Percentiles rank a stretch among this genome's conserved stretches.
Conservation (phyloP, 2,329 filamentous ascomycete species). For the Lasiodiplodia theobromae region DNA sequence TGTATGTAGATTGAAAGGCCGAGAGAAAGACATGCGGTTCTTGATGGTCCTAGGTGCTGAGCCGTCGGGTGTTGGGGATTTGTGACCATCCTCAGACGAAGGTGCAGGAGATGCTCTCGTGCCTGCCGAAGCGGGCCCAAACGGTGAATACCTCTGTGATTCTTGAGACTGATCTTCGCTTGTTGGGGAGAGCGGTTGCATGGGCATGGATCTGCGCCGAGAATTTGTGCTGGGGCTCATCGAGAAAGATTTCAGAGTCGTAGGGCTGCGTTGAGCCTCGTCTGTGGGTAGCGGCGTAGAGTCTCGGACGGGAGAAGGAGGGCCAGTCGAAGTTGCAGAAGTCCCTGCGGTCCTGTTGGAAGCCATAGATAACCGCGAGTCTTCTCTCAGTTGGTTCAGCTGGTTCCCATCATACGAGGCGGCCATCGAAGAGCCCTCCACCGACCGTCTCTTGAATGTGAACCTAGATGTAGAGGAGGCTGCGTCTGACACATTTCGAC, state of each 20-base stretch:
- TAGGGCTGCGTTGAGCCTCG: conserved; percentile 40
- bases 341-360: conserved; percentile 46
- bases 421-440: conserved; percentile 44
- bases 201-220: conserved; percentile 48
- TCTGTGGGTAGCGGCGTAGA: conserved; percentile 37
- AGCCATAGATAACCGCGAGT: conserved; percentile 47
- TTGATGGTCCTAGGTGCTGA: conserved; percentile 12
- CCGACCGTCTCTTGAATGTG: conserved; percentile 41
- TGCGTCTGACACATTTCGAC: conserved; percentile 40
- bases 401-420: conserved; percentile 45
- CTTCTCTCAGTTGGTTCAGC: conserved; percentile 47
- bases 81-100: neutral
- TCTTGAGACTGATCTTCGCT: neutral
- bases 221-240: conserved; percentile 43
- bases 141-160: conserved; percentile 9
- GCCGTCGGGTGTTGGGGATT: conserved; percentile 10
- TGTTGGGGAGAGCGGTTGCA: conserved; percentile 37
- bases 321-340: conserved; percentile 46
- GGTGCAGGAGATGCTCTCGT: conserved; percentile 7
- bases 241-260: conserved; percentile 47
- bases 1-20: conserved; percentile 16
- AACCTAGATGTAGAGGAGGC: conserved; percentile 40
- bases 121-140: conserved; percentile 4
- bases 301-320: conserved; percentile 44
- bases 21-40: conserved; percentile 29